Conservation (phyloP, 108 stramenopile species). For the Nitzschia palea region DNA sequence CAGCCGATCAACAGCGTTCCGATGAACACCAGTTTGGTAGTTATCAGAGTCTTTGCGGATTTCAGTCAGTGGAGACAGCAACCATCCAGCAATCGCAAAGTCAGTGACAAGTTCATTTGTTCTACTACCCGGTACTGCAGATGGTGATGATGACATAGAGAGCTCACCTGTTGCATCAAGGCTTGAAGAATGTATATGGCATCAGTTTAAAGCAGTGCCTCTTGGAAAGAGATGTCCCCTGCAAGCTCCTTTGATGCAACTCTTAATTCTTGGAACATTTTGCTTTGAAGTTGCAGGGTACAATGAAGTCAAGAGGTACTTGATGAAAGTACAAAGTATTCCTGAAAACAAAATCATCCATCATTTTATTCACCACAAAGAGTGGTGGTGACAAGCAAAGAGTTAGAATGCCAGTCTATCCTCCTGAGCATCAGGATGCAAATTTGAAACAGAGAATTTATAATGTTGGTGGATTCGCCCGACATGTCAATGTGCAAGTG, state of each 20-base stretch:
- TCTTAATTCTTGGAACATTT: neutral
- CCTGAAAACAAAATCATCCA: neutral
- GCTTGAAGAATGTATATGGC: neutral
- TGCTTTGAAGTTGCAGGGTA: neutral
- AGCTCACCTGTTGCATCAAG: neutral
- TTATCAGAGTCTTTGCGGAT: too few species aligned
- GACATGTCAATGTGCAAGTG: too few species aligned
- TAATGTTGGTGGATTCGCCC: neutral
- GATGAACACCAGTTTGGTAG: too few species aligned
- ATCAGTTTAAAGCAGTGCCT: neutral
- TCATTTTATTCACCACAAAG: neutral
- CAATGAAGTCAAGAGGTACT: neutral
- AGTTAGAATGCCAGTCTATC: neutral
- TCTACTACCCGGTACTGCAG: too few species aligned
- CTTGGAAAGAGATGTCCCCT: neutral
- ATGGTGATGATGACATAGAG: neutral
- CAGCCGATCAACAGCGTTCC: too few species aligned
- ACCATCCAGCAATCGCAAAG: too few species aligned
- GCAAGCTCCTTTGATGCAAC: neutral
- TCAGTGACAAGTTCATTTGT: too few species aligned
- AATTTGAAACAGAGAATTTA: neutral
- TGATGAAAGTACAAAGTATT: neutral
- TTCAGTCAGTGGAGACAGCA: too few species aligned
- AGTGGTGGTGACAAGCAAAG: neutral
- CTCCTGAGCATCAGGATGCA: neutral